These are phyloP conservation scores for Talaromyces sp. DNA, from an alignment of 2,329 filamentous ascomycete species.

Conservation along the genomic window DNA sequence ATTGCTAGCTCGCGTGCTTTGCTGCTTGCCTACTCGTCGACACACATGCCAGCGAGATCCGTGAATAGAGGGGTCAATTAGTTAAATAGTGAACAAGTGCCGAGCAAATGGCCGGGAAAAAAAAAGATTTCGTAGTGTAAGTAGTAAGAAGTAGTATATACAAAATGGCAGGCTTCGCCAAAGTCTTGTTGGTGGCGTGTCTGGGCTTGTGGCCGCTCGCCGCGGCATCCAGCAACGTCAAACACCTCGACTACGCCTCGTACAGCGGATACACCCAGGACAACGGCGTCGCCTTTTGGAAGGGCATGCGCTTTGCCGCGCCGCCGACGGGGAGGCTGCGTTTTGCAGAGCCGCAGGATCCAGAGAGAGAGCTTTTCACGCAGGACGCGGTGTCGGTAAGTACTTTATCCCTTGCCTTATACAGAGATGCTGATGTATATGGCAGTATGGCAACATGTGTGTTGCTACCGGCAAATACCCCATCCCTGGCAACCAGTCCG, in stretches of 20 bases:
- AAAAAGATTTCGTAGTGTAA: not conserved
- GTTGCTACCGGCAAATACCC: slow-evolving; percentile 63
- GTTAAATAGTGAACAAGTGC: too few species aligned
- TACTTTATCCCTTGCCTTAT: too few species aligned
- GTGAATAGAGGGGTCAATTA: not conserved
- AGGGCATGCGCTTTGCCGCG: slow-evolving; percentile 70
- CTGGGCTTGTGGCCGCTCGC: not conserved
- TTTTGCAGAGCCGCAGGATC: slow-evolving; percentile 64
- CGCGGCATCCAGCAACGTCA: not conserved
- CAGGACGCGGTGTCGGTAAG: slow-evolving; percentile 41
- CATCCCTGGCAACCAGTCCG: slow-evolving; percentile 47
- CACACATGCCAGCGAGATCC: not conserved
- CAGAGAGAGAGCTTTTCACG: slow-evolving; percentile 40
- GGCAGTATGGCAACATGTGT: slow-evolving; percentile 48
- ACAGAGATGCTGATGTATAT: slow-evolving; percentile 8
- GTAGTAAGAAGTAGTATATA: not conserved
- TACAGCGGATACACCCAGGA: slow-evolving; percentile 55
- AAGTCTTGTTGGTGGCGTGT: not conserved
- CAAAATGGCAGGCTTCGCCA: not conserved
- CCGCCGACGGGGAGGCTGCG: slow-evolving; percentile 61
- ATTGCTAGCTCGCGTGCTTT: not conserved
- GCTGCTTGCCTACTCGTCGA: not conserved
- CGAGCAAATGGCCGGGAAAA: not conserved
- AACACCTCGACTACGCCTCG: slow-evolving; percentile 55
- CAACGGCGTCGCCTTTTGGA: slow-evolving; percentile 64